phyloP scores from a whole-genome alignment of 2,329 filamentous ascomycete species.

The Geoglossum cookeanum region DNA sequence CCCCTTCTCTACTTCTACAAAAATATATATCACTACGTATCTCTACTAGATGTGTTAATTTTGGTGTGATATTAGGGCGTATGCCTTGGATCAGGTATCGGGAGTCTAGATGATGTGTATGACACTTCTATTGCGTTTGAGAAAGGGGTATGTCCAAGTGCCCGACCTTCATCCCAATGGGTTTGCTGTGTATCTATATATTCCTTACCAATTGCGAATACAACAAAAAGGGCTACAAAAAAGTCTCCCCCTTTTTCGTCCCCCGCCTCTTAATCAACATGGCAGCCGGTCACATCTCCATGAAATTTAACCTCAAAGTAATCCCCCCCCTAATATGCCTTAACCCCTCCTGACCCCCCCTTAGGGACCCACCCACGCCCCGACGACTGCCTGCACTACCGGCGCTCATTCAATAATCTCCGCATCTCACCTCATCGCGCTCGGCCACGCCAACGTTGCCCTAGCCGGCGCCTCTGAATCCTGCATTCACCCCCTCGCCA shows the following conservation, averaged over 20 bases:
- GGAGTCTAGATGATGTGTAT: conserved; percentile 82
- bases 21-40: neutral
- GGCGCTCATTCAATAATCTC: conserved; percentile 90
- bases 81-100: conserved; percentile 87
- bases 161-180: no score
- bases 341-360: neutral
- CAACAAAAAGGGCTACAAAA: conserved; percentile 56
- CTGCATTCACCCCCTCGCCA: conserved; percentile 83
- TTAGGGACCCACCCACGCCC: conserved; percentile 77
- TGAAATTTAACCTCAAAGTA: conserved; percentile 68
- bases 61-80: no score
- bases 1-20: no score
- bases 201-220: no score
- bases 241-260: conserved; percentile 84
- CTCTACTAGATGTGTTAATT: conserved; percentile 2
- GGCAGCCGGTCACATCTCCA: conserved; percentile 84
- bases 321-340: conserved; percentile 2
- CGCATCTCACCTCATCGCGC: conserved; percentile 78
- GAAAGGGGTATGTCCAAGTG: conserved; percentile 37
- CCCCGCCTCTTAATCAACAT: conserved; percentile 88
- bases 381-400: conserved; percentile 88
- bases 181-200: no score
- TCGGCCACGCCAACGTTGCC: conserved; percentile 87
- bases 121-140: conserved; percentile 61
- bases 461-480: conserved; percentile 88